Evolutionary conservation across 805 yeast genomes (phyloP).

Genomic region (Kregervanrija pseudodelftensis): DNA sequence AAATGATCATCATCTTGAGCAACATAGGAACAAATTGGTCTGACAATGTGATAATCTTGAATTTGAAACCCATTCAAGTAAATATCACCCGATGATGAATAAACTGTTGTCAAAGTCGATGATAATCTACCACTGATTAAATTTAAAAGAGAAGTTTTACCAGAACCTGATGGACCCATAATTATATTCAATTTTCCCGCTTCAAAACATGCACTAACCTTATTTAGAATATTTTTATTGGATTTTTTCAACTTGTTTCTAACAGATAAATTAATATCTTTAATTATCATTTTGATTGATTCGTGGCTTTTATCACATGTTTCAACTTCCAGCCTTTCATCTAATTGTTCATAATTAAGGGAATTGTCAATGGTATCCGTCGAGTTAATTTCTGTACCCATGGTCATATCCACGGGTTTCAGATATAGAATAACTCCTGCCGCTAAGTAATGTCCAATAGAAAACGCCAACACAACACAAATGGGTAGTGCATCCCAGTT

Average conservation of each 20-base stretch:
- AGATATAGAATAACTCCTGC: conserved; percentile 42
- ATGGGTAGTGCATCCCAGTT: conserved; percentile 65
- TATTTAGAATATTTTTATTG: conserved; percentile 31
- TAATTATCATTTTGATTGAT: conserved; percentile 13
- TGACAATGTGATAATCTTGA: conserved; percentile 23
- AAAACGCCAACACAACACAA: conserved; percentile 51
- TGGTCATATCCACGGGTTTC: conserved; percentile 44
- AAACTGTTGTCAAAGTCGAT: conserved; percentile 23
- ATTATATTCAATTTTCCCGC: conserved; percentile 60
- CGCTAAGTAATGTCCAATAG: conserved; percentile 42
- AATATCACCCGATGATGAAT: conserved; percentile 34
- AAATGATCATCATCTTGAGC: conserved; percentile 75
- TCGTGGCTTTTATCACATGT: background rate
- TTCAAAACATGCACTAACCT: conserved; percentile 44
- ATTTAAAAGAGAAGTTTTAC: conserved; percentile 64
- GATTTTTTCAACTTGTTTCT: conserved; percentile 13
- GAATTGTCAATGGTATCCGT: conserved; percentile 12
- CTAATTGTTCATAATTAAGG: conserved; percentile 1
- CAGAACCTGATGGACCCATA: conserved; percentile 80
- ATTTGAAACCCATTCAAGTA: conserved; percentile 32
- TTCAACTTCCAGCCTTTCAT: background rate
- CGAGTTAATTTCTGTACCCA: conserved; percentile 32
- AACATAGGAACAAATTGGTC: conserved; percentile 61
- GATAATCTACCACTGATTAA: conserved; percentile 52
- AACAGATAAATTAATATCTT: conserved; percentile 19